These are phyloP conservation scores for Saposhnikovia divaricata DNA, from an alignment of 129 eudicot genomes.

Conservation along the genomic window DNA sequence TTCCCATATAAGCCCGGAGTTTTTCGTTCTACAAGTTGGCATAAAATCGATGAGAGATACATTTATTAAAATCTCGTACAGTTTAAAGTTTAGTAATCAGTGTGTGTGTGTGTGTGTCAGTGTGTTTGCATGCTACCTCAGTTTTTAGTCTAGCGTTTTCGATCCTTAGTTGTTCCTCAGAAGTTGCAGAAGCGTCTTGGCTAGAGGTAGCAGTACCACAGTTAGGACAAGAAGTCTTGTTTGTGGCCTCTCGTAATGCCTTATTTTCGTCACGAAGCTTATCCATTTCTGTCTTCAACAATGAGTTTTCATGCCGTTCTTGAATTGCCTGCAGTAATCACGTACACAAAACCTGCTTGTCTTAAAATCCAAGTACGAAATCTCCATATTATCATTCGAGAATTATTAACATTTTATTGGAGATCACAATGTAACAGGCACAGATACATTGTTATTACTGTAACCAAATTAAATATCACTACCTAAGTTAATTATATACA, in stretches of 20 bases:
- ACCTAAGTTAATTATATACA: neutral
- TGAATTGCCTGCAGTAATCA: slow-evolving; percentile 77
- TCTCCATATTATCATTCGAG: neutral
- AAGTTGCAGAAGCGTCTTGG: slow-evolving; percentile 31
- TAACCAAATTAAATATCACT: neutral
- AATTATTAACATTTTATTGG: neutral
- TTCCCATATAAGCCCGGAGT: slow-evolving; percentile 54
- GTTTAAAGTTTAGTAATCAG: neutral
- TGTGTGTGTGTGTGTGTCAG: neutral
- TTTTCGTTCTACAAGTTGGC: slow-evolving; percentile 55
- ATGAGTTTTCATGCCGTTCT: slow-evolving; percentile 93
- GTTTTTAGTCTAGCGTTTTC: slow-evolving; percentile 88
- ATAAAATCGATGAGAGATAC: neutral
- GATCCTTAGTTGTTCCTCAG: slow-evolving; percentile 53
- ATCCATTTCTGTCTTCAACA: slow-evolving; percentile 78
- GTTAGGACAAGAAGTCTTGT: slow-evolving; percentile 58
- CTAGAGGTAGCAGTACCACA: slow-evolving; percentile 63
- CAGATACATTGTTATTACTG: neutral
- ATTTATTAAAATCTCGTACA: neutral
- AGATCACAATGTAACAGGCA: neutral
- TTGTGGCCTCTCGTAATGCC: slow-evolving; percentile 50
- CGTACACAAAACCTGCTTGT: neutral
- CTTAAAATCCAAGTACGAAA: neutral
- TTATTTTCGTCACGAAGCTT: slow-evolving; percentile 82
- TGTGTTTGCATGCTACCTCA: slow-evolving; percentile 42